A percentile compares a stretch with the other conserved stretches of the same genome.
Evolutionary conservation across 768 basidiomycete genomes (phyloP).

Genomic region (Trametes gibbosa): DNA sequence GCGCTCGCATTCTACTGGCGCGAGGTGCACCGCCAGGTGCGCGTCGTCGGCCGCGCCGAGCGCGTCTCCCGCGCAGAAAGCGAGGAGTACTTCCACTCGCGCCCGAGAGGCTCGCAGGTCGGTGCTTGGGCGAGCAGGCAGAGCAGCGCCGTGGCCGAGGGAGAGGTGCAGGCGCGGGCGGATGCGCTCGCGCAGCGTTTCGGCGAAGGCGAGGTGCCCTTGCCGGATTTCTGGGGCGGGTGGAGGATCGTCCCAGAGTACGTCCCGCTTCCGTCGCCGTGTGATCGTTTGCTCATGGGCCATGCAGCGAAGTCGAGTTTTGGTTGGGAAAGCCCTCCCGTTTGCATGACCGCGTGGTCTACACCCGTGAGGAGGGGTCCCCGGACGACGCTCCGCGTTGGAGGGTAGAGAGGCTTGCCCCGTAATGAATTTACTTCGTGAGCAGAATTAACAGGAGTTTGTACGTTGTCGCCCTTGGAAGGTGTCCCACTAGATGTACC

Average conservation of each 20-base stretch:
- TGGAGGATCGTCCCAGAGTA: conserved; percentile 93
- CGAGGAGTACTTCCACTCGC: conserved; percentile 75
- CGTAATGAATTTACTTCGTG: conserved; percentile 42
- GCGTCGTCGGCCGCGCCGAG: conserved; percentile 85
- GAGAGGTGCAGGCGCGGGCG: conserved; percentile 60
- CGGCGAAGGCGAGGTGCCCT: conserved; percentile 54
- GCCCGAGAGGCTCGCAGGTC: conserved; percentile 81
- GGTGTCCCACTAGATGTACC: background rate
- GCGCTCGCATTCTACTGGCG: conserved; percentile 91
- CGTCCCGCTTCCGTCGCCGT: conserved; percentile 27
- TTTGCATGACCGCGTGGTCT: conserved; percentile 86
- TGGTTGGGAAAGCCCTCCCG: conserved; percentile 97
- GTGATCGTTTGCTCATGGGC: background rate
- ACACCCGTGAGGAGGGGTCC: conserved; percentile 52
- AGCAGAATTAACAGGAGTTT: background rate
- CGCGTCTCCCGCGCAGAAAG: conserved; percentile 70
- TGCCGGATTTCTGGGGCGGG: conserved; percentile 95
- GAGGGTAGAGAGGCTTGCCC: conserved; percentile 78
- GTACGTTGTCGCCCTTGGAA: background rate
- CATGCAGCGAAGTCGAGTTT: conserved; percentile 86
- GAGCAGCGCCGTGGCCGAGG: conserved; percentile 75
- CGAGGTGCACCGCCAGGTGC: conserved; percentile 75
- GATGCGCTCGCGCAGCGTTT: conserved; percentile 59
- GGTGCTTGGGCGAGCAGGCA: conserved; percentile 96
- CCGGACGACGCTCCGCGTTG: conserved; percentile 55